Evolutionary conservation across 768 basidiomycete species (phyloP).

Genomic region (Hortiboletus campestris): DNA sequence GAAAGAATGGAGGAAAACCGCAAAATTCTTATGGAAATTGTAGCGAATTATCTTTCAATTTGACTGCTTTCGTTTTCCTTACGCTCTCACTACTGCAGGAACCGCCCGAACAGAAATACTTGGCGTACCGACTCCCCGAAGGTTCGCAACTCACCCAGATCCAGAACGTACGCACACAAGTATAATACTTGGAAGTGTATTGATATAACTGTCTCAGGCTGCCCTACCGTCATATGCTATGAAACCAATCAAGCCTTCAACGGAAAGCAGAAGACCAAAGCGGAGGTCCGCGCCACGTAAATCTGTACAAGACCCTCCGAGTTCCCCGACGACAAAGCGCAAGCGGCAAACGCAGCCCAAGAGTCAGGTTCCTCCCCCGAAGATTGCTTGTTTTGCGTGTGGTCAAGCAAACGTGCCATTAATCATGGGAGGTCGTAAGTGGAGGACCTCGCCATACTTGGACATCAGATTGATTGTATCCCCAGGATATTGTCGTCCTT

Average conservation of each 20-base stretch:
- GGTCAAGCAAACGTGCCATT: conserved; percentile 69
- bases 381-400: conserved; percentile 59
- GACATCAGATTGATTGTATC: background rate
- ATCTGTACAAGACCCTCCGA: conserved; percentile 21
- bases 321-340: conserved; percentile 37
- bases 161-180: conserved; percentile 46
- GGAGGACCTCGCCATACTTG: background rate
- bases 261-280: conserved; percentile 35
- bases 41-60: conserved; percentile 23
- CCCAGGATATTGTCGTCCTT: conserved; percentile 67
- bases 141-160: conserved; percentile 58
- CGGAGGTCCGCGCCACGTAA: conserved; percentile 37
- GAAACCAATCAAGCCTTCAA: conserved; percentile 57
- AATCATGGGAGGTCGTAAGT: conserved; percentile 74
- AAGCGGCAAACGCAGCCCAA: conserved; percentile 38
- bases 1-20: conserved; percentile 51
- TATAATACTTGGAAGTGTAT: background rate
- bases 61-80: background rate
- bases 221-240: conserved; percentile 48
- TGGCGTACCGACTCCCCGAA: conserved; percentile 56
- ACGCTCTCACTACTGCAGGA: conserved; percentile 31
- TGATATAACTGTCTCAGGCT: conserved; percentile 33
- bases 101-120: conserved; percentile 45
- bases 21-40: conserved; percentile 44
- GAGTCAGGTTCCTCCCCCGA: conserved; percentile 35